Conservation (phyloP, 495 filamentous ascomycete species). For the Chlorociboria aeruginascens region DNA sequence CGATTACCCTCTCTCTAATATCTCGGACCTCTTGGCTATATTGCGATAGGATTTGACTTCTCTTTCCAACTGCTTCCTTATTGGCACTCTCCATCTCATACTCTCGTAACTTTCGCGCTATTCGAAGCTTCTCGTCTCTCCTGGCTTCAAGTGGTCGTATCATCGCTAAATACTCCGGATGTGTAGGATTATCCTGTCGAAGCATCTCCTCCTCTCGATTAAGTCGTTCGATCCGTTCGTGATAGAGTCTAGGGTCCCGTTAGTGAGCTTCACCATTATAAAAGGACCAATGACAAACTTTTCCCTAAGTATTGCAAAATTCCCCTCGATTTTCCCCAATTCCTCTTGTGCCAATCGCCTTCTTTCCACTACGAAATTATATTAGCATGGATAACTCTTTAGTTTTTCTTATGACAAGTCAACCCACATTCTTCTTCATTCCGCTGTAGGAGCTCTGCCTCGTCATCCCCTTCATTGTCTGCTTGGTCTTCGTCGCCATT, state of each 20-base stretch:
- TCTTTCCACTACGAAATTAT: conserved; percentile 46
- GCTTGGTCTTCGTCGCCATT: conserved; percentile 29
- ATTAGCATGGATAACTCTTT: conserved; percentile 27
- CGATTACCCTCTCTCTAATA: conserved; percentile 66
- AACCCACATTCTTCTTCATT: conserved; percentile 70
- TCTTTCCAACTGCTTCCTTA: conserved; percentile 62
- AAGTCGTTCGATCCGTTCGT: conserved; percentile 70
- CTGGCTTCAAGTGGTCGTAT: conserved; percentile 72
- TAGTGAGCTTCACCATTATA: background rate
- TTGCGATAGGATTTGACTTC: conserved; percentile 72
- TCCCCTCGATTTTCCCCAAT: conserved; percentile 62
- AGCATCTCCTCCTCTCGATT: conserved; percentile 80
- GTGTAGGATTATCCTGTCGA: conserved; percentile 59
- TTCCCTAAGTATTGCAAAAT: conserved; percentile 75
- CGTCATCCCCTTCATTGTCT: conserved; percentile 30
- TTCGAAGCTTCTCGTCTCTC: conserved; percentile 63
- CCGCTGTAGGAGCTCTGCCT: conserved; percentile 33
- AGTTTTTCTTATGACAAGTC: background rate
- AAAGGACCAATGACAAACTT: conserved; percentile 44
- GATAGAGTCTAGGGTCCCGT: conserved; percentile 52
- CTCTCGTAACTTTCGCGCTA: conserved; percentile 56
- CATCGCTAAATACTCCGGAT: conserved; percentile 80
- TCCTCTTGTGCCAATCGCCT: conserved; percentile 75
- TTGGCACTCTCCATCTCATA: conserved; percentile 62
- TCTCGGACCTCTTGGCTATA: conserved; percentile 77